These are phyloP conservation scores for Scheffersomyces cryptocercus DNA, from an alignment of 1,139 yeast genomes.

Conservation along the genomic window DNA sequence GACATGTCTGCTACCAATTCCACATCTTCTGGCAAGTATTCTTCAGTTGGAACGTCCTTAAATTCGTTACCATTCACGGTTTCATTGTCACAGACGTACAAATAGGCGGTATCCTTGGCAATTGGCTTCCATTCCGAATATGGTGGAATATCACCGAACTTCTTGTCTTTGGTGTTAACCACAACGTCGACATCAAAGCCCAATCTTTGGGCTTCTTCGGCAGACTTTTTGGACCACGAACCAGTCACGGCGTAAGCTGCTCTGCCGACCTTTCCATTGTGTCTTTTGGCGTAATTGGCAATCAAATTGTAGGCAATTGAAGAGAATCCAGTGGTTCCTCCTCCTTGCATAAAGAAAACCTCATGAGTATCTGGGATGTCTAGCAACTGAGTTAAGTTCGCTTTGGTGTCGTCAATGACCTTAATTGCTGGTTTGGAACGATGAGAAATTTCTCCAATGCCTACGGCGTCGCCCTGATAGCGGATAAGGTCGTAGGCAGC, in stretches of 20 bases:
- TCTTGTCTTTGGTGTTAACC: conserved; percentile 63
- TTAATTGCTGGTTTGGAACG: conserved; percentile 81
- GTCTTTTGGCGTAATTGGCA: conserved; percentile 67
- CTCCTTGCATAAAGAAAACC: conserved; percentile 93
- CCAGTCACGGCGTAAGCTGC: conserved; percentile 93
- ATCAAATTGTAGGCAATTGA: conserved; percentile 80
- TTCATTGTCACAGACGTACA: conserved; percentile 93
- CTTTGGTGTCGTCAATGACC: conserved; percentile 77
- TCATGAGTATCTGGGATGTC: conserved; percentile 89
- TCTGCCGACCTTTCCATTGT: conserved; percentile 66
- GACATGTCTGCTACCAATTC: conserved; percentile 94
- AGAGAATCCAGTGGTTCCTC: conserved; percentile 95
- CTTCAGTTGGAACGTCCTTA: conserved; percentile 46
- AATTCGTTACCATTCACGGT: conserved; percentile 95
- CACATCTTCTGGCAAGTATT: conserved; percentile 61
- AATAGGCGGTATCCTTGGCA: conserved; percentile 66
- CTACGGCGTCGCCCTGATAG: conserved; percentile 70
- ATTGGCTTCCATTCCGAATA: conserved; percentile 60
- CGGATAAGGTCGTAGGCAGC: conserved; percentile 82
- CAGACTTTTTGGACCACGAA: conserved; percentile 86
- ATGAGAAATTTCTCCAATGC: conserved; percentile 94
- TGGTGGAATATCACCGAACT: conserved; percentile 70
- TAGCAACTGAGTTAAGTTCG: conserved; percentile 60
- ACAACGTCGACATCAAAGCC: conserved; percentile 77
- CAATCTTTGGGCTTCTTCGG: conserved; percentile 81